phyloP scores from a whole-genome alignment of 495 filamentous ascomycete species.

The Aspergillus saccharolyticus region DNA sequence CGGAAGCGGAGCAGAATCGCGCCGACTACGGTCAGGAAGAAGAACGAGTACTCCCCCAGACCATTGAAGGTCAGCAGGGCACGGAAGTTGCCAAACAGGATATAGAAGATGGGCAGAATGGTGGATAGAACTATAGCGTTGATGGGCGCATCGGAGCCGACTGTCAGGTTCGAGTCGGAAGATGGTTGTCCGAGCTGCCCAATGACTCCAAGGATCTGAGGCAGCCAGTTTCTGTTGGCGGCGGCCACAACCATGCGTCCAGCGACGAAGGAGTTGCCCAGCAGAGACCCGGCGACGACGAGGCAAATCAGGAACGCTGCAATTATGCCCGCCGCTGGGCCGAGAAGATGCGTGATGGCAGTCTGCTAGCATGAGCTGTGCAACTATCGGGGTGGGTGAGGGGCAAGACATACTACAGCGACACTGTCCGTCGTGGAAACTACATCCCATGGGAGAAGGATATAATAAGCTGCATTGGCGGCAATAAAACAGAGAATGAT shows the following conservation, averaged over 20 bases:
- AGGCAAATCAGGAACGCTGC: constrained; percentile 17
- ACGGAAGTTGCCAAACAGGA: constrained; percentile 19
- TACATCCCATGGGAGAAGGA: constrained; percentile 19
- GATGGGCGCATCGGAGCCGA: constrained; percentile 15
- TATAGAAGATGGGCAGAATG: constrained; percentile 10
- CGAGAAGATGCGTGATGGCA: constrained; percentile 16
- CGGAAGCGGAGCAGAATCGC: constrained; percentile 16
- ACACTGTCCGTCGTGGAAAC: constrained; percentile 20
- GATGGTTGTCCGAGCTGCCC: constrained; percentile 10
- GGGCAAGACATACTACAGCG: constrained; percentile 12
- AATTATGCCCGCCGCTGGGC: constrained; percentile 11
- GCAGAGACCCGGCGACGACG: constrained; percentile 18
- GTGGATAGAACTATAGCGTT: constrained; percentile 20
- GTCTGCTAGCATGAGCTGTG: constrained; percentile 7
- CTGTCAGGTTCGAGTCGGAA: background rate
- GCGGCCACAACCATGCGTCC: constrained; percentile 21
- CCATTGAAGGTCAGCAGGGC: constrained; percentile 21
- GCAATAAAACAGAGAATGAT: constrained; percentile 18
- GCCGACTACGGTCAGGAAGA: constrained; percentile 18
- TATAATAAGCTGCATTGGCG: constrained; percentile 18
- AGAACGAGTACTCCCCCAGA: constrained; percentile 18
- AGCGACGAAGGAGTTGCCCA: constrained; percentile 19
- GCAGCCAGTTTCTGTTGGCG: constrained; percentile 19
- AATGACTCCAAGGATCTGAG: constrained; percentile 11
- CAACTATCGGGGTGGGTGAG: background rate